Base-by-base conservation (phyloP, 306 rosid genomes). In the Geum urbanum region DNA sequence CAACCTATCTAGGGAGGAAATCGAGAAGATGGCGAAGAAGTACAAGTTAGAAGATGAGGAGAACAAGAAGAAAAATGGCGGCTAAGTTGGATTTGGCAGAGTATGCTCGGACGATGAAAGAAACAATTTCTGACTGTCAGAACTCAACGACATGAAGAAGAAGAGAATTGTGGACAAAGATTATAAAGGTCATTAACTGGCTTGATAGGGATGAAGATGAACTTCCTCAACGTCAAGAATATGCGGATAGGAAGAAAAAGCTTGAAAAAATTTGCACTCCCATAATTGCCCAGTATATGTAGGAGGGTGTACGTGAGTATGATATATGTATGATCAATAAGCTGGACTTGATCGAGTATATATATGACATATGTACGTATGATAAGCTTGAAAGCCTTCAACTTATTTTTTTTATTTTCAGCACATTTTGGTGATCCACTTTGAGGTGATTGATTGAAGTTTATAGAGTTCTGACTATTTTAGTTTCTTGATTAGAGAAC, bases 41-140 rank as follows among this genome's bases (percentile, higher is more conserved):
- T 47, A 67, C 72, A 50, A 67, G 46, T 19, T 41, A 18, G 72
- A 67, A 15, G 72, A 67, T 8, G 48, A 67, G 22, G 57, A 51
- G 61, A 22, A 46, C 18, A 67, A 51, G 72, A 67, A 67, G 72
- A 69, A n/a, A 66, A 15, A 53, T 66, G 43, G 71, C 47, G 12
- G 22, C 71, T 9, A 66, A 47, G 71, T 44, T 44, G 19, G 55
- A 37, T 0, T 22, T 48, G 9, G 71, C 46, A 40, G 48, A 66
- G 24, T 66, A 66, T 8, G 56, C 71, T n/a, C 32, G 48, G 0
- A 46, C 47, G 7, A 66, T 11, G 57, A 66, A 37, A 18, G 48
- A 48, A 32, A 63, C 47, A 0, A 50, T 18, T 46, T 22, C 6
- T n/a, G 22, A 51, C 9, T n/a, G 9, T 2, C 8, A 18, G 19